Percentiles rank a stretch among this genome's conserved stretches.
Conservation (phyloP, 1,284 basidiomycete species). For the Psilocybe mexicana region DNA sequence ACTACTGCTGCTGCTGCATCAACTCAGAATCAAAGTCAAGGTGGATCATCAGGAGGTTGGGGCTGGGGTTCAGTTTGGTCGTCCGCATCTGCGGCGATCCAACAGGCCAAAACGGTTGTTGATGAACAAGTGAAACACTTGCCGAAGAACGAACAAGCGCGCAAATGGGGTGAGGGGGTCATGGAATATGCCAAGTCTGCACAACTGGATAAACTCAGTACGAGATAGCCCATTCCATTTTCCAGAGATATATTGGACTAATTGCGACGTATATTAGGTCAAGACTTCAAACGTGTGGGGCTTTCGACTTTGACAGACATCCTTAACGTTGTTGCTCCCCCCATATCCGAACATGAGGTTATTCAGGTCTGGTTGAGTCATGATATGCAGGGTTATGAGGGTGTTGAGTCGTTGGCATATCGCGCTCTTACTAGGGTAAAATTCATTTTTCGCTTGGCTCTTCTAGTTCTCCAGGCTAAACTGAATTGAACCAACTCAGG, state of each 20-base stretch:
- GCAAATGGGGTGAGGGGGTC: slow-evolving; percentile 72
- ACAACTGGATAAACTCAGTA: slow-evolving; percentile 84
- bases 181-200: slow-evolving; percentile 71
- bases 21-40: slow-evolving; percentile 7
- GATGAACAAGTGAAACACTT: slow-evolving; percentile 88
- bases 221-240: slow-evolving; percentile 19
- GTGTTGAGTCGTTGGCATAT: slow-evolving; percentile 95
- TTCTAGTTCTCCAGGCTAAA: neutral
- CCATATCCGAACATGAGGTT: slow-evolving; percentile 97
- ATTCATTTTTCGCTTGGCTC: slow-evolving; percentile 25
- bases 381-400: slow-evolving; percentile 96
- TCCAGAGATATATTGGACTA: neutral
- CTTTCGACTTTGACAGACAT: slow-evolving; percentile 88
- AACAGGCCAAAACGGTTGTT: slow-evolving; percentile 85
- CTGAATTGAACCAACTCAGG: slow-evolving; percentile 40
- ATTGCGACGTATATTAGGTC: slow-evolving; percentile 49
- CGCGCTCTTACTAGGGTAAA: slow-evolving; percentile 73
- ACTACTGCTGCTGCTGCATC: slow-evolving; percentile 20
- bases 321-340: slow-evolving; percentile 95
- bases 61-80: slow-evolving; percentile 89
- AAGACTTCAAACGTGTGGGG: slow-evolving; percentile 85
- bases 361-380: slow-evolving; percentile 95
- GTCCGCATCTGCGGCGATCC: slow-evolving; percentile 82
- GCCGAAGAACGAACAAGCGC: slow-evolving; percentile 79
- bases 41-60: slow-evolving; percentile 47